Base-by-base conservation (phyloP, 192 early-diverging fungal species). In the Chytriomyces sp. region DNA sequence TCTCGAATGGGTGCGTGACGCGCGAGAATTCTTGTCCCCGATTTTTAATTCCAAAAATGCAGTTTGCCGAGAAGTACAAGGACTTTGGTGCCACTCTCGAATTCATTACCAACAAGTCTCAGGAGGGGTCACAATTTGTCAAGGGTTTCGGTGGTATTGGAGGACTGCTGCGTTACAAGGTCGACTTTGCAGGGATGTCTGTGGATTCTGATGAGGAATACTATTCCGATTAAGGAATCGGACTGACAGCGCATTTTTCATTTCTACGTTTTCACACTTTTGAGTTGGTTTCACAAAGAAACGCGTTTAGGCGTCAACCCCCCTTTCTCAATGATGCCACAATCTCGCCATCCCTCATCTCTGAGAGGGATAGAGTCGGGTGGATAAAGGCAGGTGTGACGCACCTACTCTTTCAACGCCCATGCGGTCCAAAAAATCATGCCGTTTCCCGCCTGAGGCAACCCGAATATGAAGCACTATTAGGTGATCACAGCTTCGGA, bases 81-180 rank as follows among this genome's bases (percentile, higher is more conserved):
- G 89, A 99, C 61, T 96, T 93, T 75, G 98, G 93, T 64, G 93
- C 96, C 31, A 84, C 81, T 25, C 84, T 99, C 12, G 98, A 99
- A 82, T 96, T 96, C 81, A 89, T 99, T 55, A 98, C 96, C 36
- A 94, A 99, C 86, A 83, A 90, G 72, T 96, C 96, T 39, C 92
- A 92, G 71, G 96, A 98, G 82, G 96, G 96, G 41, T 91, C 94
- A 36, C 95, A 98, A 83, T 99, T 98, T 82, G 94, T 97, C 65
- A 93, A 92, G 76, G 98, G 98, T 28, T 99, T 99, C 81, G 98
- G 98, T 83, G 98, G 98, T 44, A 98, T 99, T 73, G 98, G 95
- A 55, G 96, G 93, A 19, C 71, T 95, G 30, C 85, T 98, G 70
- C 93, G 98, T 77, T 99, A 98, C 88, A 95, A 98, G 88, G 89